These are phyloP conservation scores for Cantharellus anzutake DNA, from an alignment of 768 basidiomycete genomes.

Conservation along the genomic window DNA sequence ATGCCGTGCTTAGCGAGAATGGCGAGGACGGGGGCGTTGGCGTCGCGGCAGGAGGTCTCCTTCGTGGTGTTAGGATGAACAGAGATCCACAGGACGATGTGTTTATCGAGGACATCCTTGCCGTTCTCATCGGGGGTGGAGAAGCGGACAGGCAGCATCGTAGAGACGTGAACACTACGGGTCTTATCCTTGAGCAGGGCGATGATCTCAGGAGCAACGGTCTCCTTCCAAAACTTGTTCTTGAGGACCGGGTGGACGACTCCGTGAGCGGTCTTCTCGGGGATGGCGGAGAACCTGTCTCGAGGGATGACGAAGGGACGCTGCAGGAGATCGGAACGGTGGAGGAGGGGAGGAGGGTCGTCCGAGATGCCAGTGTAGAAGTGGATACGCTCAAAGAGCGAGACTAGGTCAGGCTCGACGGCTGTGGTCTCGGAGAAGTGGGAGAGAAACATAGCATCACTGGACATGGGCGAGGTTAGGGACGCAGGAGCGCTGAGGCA, in stretches of 20 bases:
- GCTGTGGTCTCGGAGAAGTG: background rate
- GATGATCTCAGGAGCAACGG: slow-evolving; percentile 6
- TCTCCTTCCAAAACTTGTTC: slow-evolving; percentile 2
- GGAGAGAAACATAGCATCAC: background rate
- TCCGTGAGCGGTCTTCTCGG: slow-evolving; percentile 2
- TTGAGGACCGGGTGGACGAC: slow-evolving; percentile 2
- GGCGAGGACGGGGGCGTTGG: background rate
- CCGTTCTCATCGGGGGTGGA: slow-evolving; percentile 4
- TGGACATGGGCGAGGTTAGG: slow-evolving; percentile 3
- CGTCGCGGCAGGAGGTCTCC: slow-evolving; percentile 3
- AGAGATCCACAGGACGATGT: slow-evolving; percentile 5
- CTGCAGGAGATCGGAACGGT: slow-evolving; percentile 4
- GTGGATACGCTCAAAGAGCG: slow-evolving; percentile 3
- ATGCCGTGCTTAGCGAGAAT: slow-evolving; percentile 1
- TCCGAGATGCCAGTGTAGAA: slow-evolving; percentile 3
- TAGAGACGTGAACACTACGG: slow-evolving; percentile 4
- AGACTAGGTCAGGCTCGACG: background rate
- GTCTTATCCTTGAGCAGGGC: slow-evolving; percentile 1
- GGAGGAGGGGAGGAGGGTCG: slow-evolving; percentile 1
- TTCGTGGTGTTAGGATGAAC: slow-evolving; percentile 5
- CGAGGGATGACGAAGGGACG: slow-evolving; percentile 4
- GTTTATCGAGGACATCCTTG: slow-evolving; percentile 1
- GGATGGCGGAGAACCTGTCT: slow-evolving; percentile 2
- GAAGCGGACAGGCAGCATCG: slow-evolving; percentile 6
- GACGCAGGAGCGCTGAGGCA: background rate